Evolutionary conservation across 2,329 filamentous ascomycete genomes (phyloP).

Genomic region (Aspergillus versicolor): DNA sequence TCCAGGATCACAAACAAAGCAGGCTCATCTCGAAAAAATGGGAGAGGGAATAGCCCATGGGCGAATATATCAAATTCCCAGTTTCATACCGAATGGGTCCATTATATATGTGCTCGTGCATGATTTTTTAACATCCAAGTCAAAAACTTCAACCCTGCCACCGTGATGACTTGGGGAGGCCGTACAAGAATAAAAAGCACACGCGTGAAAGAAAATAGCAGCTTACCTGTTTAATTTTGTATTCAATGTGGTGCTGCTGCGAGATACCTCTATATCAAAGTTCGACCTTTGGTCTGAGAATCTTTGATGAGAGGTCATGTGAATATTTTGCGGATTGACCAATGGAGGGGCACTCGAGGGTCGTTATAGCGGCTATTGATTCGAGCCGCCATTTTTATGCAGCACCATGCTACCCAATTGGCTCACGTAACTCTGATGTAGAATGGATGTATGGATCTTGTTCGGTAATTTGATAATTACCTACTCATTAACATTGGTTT

Average conservation of each 20-base stretch:
- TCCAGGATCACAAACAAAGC: too few species aligned
- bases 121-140: neutral
- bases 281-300: neutral
- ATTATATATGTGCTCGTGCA: neutral
- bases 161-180: neutral
- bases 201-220: neutral
- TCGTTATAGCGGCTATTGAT: too few species aligned
- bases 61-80: too few species aligned
- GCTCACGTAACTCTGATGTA: too few species aligned
- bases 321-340: neutral
- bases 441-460: too few species aligned
- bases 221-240: neutral
- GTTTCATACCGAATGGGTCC: too few species aligned
- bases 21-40: too few species aligned
- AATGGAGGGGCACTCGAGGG: neutral
- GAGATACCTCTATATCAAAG: neutral
- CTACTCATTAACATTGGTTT: too few species aligned
- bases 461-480: too few species aligned
- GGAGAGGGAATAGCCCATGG: too few species aligned
- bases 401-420: too few species aligned
- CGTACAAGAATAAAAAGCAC: neutral
- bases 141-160: neutral
- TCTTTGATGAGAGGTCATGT: slow-evolving; percentile 2
- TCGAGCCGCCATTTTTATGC: neutral
- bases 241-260: neutral